Evolutionary conservation across 495 filamentous ascomycete species (phyloP), one percentile per base, ranked within the genome.

Genomic region (Podospora comata): DNA sequence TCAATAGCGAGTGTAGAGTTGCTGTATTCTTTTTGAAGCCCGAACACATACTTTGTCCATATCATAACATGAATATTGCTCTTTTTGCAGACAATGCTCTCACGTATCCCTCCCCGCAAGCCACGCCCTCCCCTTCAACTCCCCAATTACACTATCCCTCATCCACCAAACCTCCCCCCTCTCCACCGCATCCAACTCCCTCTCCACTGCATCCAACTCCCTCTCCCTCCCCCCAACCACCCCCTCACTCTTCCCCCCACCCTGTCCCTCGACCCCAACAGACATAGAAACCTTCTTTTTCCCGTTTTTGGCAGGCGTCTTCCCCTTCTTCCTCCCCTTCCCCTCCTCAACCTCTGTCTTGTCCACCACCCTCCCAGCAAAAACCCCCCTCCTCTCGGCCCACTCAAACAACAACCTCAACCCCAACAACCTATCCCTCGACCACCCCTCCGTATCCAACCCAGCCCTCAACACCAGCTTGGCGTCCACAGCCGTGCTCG

Each of bases 371-470:
- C 23, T 23, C 39, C 26, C 53, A 18, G 23, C 56, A 69, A 65
- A 71, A 27, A 62, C 28, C 1, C 68, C 71, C 53, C 77, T 78
- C 74, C 80, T 72, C 72, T 86, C 91, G 2, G 88, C 85, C 92
- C 93, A 97, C 69, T 89, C 89, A 77, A 97, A 95, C 59, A 99
- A 75, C 11, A 94, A 71, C 66, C 85, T 85, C 26, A 97, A 78
- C 65, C 93, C 91, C 78, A 91, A 85, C 64, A 97, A 73, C 2
- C 87, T 81, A 76, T 95, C 91, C 53, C 87, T 83, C 71, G 78
- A 86, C 56, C 86, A 83, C 39, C 39, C 39, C 39, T 18, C 39
- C 56, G 87, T 88, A 3, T 82, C 81, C 55, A 91, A 75, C 27
- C 85, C 88, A 27, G 84, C 83, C 67, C 89, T 85, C 27, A 97